A percentile compares a stretch with the other conserved stretches of the same genome.
phyloP scores from a whole-genome alignment of 768 basidiomycete species.

The Cystobasidium tubakii region DNA sequence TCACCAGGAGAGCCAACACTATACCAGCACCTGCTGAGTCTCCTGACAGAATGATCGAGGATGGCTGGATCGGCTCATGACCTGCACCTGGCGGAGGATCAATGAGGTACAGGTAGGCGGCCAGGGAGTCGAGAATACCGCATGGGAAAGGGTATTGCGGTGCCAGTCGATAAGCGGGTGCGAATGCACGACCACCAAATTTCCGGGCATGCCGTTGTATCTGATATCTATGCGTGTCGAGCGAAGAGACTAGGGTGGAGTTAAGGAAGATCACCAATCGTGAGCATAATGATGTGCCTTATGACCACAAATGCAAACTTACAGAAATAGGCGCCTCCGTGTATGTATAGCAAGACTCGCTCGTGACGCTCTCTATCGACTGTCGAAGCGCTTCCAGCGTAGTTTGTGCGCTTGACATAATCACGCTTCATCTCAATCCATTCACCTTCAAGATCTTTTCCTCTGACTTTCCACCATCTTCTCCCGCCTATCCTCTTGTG shows the following conservation, averaged over 20 bases:
- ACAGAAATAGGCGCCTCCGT: slow-evolving; percentile 54
- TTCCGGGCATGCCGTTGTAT: slow-evolving; percentile 83
- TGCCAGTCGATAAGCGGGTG: slow-evolving; percentile 61
- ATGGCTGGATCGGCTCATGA: slow-evolving; percentile 73
- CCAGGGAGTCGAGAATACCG: slow-evolving; percentile 70
- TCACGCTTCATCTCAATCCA: slow-evolving; percentile 52
- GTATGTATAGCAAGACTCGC: slow-evolving; percentile 49
- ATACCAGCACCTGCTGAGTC: slow-evolving; percentile 92
- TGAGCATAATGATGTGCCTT: slow-evolving; percentile 53
- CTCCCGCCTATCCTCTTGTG: slow-evolving; percentile 48
- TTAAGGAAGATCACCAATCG: slow-evolving; percentile 51
- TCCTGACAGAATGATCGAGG: slow-evolving; percentile 75
- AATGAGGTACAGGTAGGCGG: slow-evolving; percentile 85
- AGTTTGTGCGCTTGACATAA: slow-evolving; percentile 41
- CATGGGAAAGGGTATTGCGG: slow-evolving; percentile 93
- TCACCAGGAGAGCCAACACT: slow-evolving; percentile 71
- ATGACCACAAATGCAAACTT: slow-evolving; percentile 52
- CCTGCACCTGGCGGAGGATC: slow-evolving; percentile 71
- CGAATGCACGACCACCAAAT: slow-evolving; percentile 66
- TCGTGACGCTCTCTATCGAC: not conserved
- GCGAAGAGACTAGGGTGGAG: slow-evolving; percentile 44
- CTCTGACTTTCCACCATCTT: slow-evolving; percentile 50
- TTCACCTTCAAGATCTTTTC: slow-evolving; percentile 48
- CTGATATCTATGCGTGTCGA: slow-evolving; percentile 53
- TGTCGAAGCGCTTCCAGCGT: not conserved